Evolutionary conservation across 495 filamentous ascomycete genomes (phyloP).

Genomic region (Penicillium argentinense): DNA sequence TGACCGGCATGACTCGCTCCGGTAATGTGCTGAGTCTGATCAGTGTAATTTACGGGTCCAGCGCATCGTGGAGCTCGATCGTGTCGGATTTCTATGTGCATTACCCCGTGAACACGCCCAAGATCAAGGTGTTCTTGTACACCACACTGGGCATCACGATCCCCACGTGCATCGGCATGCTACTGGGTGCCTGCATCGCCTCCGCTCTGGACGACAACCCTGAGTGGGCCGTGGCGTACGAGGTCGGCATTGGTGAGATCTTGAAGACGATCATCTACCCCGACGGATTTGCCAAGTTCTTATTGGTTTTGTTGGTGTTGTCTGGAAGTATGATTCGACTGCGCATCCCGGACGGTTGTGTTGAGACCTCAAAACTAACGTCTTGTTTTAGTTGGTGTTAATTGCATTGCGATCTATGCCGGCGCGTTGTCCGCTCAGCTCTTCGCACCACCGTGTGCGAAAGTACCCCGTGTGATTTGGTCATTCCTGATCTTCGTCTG

Average conservation of each 20-base stretch:
- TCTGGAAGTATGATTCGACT: constrained; percentile 33
- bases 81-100: constrained; percentile 63
- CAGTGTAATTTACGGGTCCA: constrained; percentile 56
- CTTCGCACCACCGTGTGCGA: constrained; percentile 38
- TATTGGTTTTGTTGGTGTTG: constrained; percentile 55
- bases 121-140: constrained; percentile 54
- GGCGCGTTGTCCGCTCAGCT: constrained; percentile 42
- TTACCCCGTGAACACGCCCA: constrained; percentile 53
- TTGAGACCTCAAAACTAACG: too few species aligned
- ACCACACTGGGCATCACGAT: constrained; percentile 43
- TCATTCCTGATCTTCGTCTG: constrained; percentile 38
- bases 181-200: constrained; percentile 52
- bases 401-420: constrained; percentile 45
- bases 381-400: constrained; percentile 28
- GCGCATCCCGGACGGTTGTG: not conserved
- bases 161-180: constrained; percentile 57
- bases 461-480: constrained; percentile 45
- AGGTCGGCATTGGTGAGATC: constrained; percentile 57
- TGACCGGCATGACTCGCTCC: constrained; percentile 39
- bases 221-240: constrained; percentile 48
- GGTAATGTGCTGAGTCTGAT: constrained; percentile 53
- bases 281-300: constrained; percentile 57
- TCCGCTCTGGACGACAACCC: constrained; percentile 51
- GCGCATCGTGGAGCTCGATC: constrained; percentile 60
- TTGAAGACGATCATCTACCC: constrained; percentile 56